phyloP scores from a whole-genome alignment of 2,329 filamentous ascomycete genomes.

The Hypoxylon sp. region DNA sequence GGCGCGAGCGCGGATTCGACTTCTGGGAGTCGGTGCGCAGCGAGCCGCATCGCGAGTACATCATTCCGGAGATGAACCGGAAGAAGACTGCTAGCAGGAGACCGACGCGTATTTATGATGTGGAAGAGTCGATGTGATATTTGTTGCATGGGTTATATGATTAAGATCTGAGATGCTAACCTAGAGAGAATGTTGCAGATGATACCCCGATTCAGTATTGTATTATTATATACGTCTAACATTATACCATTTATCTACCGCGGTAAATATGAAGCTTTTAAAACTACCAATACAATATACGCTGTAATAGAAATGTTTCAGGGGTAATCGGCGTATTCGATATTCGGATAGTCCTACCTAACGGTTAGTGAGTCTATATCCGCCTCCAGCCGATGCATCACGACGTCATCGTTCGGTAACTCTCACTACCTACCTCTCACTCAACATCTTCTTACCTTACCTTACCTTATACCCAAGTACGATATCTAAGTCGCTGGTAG shows the following conservation, averaged over 20 bases:
- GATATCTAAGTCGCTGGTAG: too few species aligned
- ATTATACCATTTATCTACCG: too few species aligned
- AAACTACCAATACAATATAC: too few species aligned
- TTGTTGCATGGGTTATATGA: too few species aligned
- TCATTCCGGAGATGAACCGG: conserved; percentile 51
- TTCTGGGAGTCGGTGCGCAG: conserved; percentile 52
- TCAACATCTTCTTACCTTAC: neutral
- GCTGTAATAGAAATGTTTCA: too few species aligned
- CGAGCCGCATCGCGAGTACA: conserved; percentile 45
- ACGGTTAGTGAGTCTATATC: conserved; percentile 1
- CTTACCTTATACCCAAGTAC: conserved; percentile 1
- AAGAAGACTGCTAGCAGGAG: conserved; percentile 34
- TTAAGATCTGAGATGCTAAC: too few species aligned
- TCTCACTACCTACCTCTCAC: too few species aligned
- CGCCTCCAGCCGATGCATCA: conserved; percentile 17
- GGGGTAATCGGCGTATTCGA: neutral
- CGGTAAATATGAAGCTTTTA: too few species aligned
- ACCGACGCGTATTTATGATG: conserved; percentile 11
- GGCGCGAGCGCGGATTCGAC: conserved; percentile 50
- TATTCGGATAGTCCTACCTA: neutral
- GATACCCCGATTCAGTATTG: too few species aligned
- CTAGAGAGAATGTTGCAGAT: too few species aligned
- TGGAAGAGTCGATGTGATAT: conserved; percentile 13
- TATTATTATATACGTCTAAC: too few species aligned
- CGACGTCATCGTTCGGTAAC: conserved; percentile 27